Percentiles rank a stretch among this genome's conserved stretches.
phyloP scores from a whole-genome alignment of 2,329 filamentous ascomycete genomes.

The Colletotrichum shisoi region DNA sequence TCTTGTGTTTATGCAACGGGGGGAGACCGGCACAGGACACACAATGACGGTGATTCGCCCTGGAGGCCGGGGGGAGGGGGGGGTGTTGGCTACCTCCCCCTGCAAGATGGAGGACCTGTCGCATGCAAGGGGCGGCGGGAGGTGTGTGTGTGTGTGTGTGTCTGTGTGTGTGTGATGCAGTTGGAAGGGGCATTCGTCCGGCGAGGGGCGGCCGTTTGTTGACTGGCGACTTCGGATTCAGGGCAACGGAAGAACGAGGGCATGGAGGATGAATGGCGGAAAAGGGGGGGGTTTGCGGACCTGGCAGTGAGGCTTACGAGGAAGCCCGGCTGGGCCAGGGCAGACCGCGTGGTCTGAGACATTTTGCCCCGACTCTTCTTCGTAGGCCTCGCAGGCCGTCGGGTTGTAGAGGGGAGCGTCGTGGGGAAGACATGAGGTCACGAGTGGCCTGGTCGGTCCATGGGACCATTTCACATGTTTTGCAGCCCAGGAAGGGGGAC shows the following conservation, averaged over 20 bases:
- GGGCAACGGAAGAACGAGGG: neutral
- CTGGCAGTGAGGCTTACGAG: neutral
- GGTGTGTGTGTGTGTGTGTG: too few species aligned
- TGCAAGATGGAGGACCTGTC: neutral
- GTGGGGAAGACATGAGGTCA: neutral
- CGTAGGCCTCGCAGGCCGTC: neutral
- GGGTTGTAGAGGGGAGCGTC: too few species aligned
- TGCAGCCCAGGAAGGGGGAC: too few species aligned
- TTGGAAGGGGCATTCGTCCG: too few species aligned
- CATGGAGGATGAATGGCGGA: neutral
- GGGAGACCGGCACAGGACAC: too few species aligned
- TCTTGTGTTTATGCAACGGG: too few species aligned
- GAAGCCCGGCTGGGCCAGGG: neutral
- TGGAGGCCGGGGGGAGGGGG: neutral
- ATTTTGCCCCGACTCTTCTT: neutral
- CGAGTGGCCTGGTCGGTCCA: too few species aligned
- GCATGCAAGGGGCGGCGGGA: slow-evolving; percentile 5
- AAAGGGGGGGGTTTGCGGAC: too few species aligned
- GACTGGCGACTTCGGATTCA: neutral
- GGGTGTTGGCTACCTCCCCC: neutral
- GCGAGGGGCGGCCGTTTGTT: too few species aligned
- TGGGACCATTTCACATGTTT: neutral
- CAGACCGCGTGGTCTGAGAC: neutral
- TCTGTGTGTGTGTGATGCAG: too few species aligned
- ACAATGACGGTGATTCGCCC: neutral